These are phyloP conservation scores for Debaryomyces hansenii DNA, from an alignment of 805 yeast species.

Conservation along the genomic window DNA sequence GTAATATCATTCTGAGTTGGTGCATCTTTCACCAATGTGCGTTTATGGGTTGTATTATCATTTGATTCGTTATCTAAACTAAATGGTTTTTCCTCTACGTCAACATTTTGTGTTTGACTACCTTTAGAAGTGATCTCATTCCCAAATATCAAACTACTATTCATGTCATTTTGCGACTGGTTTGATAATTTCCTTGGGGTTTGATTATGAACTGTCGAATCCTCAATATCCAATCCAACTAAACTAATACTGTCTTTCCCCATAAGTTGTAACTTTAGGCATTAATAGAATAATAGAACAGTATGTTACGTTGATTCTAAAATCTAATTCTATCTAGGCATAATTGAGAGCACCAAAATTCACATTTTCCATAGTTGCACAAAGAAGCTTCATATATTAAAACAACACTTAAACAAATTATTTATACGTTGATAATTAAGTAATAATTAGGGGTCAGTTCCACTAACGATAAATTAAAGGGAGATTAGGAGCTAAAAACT, in stretches of 20 bases:
- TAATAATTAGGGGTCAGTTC: too few relatives aligned
- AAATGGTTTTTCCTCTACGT: background rate
- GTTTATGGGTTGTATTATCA: background rate
- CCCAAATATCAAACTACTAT: constrained; percentile 34
- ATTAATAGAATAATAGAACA: too few relatives aligned
- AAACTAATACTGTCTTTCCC: background rate
- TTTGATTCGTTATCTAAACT: background rate
- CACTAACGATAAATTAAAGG: too few relatives aligned
- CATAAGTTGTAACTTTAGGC: background rate
- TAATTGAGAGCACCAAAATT: background rate
- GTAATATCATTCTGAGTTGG: constrained; percentile 3
- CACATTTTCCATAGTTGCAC: background rate
- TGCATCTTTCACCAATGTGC: background rate
- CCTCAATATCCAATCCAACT: constrained; percentile 1
- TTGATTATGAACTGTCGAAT: background rate
- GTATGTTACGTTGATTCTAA: too few relatives aligned
- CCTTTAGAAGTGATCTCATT: constrained; percentile 9
- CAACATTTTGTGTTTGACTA: background rate
- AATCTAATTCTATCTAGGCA: too few relatives aligned
- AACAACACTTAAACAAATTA: background rate
- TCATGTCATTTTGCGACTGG: constrained; percentile 10
- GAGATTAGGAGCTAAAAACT: background rate
- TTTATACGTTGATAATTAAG: too few relatives aligned
- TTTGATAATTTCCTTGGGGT: background rate
- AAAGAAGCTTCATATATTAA: background rate